Evolutionary conservation across 768 basidiomycete genomes (phyloP), one percentile per base, ranked within the genome.

Genomic region (Boletus rubroflammeus): DNA sequence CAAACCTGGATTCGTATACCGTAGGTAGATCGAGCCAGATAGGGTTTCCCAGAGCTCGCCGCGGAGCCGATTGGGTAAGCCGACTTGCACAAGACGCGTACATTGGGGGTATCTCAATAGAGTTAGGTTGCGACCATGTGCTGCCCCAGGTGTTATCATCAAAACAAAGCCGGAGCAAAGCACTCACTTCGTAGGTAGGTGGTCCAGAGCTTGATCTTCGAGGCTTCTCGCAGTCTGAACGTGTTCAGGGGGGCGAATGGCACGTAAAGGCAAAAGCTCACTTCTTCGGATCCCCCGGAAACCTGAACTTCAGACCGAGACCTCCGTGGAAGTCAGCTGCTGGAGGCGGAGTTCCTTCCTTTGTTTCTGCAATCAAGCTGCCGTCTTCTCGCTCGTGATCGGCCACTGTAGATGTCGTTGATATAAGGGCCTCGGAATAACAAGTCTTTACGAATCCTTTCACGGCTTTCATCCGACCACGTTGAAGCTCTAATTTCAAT

Each of bases 41-140:
- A 98, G 80, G 0, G 92, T 89, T 72, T 99, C 97, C 97, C 97
- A 99, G 76, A 98, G 88, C 70, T 98, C 97, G 14, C 97, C 97
- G 23, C 97, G 83, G 9, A 99, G 78, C 17, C 93, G 79, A 62
- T 95, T 97, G 2, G 97, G 97, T 4, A 99, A 78, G 44, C 97
- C 97, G 50, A 98, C 96, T 73, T 97, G 96, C 1, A 98, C 88
- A 26, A 99, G 82, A n/a, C 97, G 88, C 39, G 95, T 97, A 66
- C 93, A 94, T 70, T 95, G 89, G 0, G 97, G 96, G 70, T 98
- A 99, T 31, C 96, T 90, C 19, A 98, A 76, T 26, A 98, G 81
- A 0, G 97, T 95, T n/a, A 98, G 78, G 65, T 94, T 93, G 25
- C 97, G 86, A 21, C 97, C 97, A 63, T 98, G 94, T 4, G 81